These are phyloP conservation scores for Ascochyta pisi DNA, from an alignment of 2,329 filamentous ascomycete genomes.

Conservation along the genomic window DNA sequence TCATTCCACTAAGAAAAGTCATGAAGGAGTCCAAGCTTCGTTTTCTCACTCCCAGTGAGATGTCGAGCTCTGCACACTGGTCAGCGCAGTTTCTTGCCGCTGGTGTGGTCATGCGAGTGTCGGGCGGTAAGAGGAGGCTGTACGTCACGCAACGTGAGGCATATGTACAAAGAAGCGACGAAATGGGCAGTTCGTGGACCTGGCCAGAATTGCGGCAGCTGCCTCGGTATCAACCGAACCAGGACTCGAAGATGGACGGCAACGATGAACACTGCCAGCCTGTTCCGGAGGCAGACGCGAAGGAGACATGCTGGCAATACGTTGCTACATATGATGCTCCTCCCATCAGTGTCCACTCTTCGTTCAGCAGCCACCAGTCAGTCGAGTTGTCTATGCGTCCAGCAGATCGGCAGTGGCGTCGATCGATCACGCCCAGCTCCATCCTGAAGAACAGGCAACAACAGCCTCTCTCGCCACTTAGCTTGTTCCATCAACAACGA, in stretches of 20 bases:
- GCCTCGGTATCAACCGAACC: slow-evolving; percentile 62
- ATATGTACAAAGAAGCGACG: slow-evolving; percentile 70
- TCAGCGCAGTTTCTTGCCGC: slow-evolving; percentile 73
- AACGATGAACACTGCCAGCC: slow-evolving; percentile 46
- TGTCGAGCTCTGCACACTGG: slow-evolving; percentile 76
- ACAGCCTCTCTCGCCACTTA: slow-evolving; percentile 47
- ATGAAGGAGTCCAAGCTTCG: slow-evolving; percentile 75
- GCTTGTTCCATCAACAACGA: slow-evolving; percentile 38
- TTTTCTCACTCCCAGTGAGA: slow-evolving; percentile 73
- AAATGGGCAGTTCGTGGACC: slow-evolving; percentile 64
- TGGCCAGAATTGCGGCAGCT: slow-evolving; percentile 74
- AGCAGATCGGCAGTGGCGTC: slow-evolving; percentile 42
- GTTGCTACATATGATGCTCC: slow-evolving; percentile 68
- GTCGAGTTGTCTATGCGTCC: slow-evolving; percentile 44
- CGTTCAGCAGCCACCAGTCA: slow-evolving; percentile 51
- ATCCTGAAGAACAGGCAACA: slow-evolving; percentile 40
- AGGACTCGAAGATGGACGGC: slow-evolving; percentile 40
- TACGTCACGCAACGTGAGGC: slow-evolving; percentile 79
- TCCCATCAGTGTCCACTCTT: slow-evolving; percentile 54
- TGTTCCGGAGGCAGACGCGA: slow-evolving; percentile 66
- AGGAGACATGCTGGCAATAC: slow-evolving; percentile 72
- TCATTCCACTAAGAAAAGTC: slow-evolving; percentile 79
- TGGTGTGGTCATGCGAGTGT: slow-evolving; percentile 75
- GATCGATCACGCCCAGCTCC: slow-evolving; percentile 44
- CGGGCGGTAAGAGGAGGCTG: slow-evolving; percentile 66